phyloP scores from a whole-genome alignment of 2,329 filamentous ascomycete species.

The Colletotrichum navitas region DNA sequence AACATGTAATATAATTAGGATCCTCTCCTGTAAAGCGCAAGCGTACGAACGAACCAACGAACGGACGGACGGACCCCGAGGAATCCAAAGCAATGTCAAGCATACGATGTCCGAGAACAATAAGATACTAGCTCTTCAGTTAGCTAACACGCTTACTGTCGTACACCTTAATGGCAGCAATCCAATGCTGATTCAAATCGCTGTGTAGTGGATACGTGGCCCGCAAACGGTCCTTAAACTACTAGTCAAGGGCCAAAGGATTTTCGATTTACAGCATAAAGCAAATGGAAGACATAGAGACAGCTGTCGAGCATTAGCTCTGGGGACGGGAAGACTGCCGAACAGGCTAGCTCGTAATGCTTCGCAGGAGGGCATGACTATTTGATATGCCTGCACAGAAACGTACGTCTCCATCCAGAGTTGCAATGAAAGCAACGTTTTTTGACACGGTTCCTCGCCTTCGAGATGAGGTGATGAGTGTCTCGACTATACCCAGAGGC shows the following conservation, averaged over 20 bases:
- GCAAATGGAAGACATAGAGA: not conserved
- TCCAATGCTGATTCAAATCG: too few species aligned
- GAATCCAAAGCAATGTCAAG: not conserved
- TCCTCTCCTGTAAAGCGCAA: not conserved
- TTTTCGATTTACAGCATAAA: slow-evolving; percentile 11
- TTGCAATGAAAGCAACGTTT: not conserved
- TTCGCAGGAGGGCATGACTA: slow-evolving; percentile 1
- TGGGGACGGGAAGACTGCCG: slow-evolving; percentile 6
- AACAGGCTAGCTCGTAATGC: slow-evolving; percentile 21
- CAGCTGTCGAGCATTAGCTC: slow-evolving; percentile 1
- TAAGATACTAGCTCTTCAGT: not conserved
- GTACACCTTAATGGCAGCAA: slow-evolving; percentile 5
- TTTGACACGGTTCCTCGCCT: not conserved
- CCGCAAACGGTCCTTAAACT: not conserved
- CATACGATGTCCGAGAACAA: not conserved
- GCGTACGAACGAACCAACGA: not conserved
- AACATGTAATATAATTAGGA: not conserved
- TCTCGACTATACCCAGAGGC: not conserved
- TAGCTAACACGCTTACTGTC: not conserved
- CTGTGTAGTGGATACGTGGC: not conserved
- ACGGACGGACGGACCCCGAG: not conserved
- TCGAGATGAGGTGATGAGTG: not conserved
- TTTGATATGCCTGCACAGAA: slow-evolving; percentile 26
- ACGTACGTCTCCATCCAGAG: not conserved
- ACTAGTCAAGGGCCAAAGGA: not conserved